Conservation (phyloP, 179 eudicot species). For the Beta lomatogona region DNA sequence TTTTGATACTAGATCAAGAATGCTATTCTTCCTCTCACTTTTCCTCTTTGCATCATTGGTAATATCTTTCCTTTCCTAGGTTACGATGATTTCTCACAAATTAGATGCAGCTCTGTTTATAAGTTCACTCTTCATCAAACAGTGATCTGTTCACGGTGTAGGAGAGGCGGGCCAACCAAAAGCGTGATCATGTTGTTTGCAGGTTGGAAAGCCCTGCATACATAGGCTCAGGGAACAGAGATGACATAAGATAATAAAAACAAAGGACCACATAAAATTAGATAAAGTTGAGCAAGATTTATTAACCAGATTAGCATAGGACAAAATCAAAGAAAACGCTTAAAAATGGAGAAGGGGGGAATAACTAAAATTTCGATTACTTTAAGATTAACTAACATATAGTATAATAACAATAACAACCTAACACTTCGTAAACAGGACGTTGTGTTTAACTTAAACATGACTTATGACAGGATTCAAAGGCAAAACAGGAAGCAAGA, state of each 20-base stretch:
- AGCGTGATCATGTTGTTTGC: background rate
- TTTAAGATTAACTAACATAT: background rate
- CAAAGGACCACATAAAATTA: background rate
- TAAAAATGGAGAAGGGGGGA: background rate
- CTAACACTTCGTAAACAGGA: background rate
- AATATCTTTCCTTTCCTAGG: slow-evolving; percentile 12
- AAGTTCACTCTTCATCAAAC: background rate
- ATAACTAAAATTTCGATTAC: background rate
- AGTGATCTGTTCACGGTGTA: background rate
- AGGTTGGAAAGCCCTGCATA: background rate
- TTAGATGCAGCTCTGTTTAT: background rate
- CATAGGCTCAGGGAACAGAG: background rate
- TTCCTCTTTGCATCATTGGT: slow-evolving; percentile 78
- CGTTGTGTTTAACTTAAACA: background rate
- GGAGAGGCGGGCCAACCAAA: background rate
- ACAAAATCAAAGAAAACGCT: background rate
- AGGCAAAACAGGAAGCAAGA: background rate
- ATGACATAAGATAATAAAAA: background rate
- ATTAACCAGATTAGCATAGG: background rate
- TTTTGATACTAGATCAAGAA: slow-evolving; percentile 54
- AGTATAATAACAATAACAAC: background rate
- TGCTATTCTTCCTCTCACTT: slow-evolving; percentile 76
- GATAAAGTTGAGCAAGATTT: background rate
- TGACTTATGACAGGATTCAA: background rate
- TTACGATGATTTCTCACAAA: background rate